phyloP scores from a whole-genome alignment of 2,329 filamentous ascomycete genomes.

The Huntiella omanensis region DNA sequence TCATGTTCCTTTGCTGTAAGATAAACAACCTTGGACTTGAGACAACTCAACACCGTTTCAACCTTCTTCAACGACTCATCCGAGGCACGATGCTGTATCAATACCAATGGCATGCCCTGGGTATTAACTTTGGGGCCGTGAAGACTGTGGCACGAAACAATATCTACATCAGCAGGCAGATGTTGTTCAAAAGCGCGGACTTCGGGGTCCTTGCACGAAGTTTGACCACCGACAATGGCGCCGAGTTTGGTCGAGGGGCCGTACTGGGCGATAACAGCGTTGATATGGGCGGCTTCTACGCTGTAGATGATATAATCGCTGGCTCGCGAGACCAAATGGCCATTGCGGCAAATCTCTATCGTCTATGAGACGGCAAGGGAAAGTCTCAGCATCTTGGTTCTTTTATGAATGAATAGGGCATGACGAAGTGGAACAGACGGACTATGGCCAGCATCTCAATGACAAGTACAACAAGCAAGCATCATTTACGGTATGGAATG shows the following conservation, averaged over 20 bases:
- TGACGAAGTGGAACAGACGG: too few relatives aligned
- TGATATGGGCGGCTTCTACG: conserved; percentile 85
- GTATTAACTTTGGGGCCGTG: conserved; percentile 85
- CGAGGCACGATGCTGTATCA: conserved; percentile 84
- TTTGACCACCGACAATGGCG: conserved; percentile 92
- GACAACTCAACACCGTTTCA: conserved; percentile 61
- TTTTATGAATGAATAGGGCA: conserved; percentile 8
- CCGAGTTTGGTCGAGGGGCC: conserved; percentile 89
- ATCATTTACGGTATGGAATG: conserved; percentile 2
- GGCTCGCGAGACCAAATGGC: conserved; percentile 82
- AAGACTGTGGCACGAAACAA: conserved; percentile 89
- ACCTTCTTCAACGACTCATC: conserved; percentile 60
- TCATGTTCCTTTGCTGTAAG: conserved; percentile 79
- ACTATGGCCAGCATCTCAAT: too few relatives aligned
- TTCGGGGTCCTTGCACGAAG: conserved; percentile 94
- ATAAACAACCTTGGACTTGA: conserved; percentile 71
- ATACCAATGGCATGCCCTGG: conserved; percentile 71
- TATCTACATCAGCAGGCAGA: conserved; percentile 73
- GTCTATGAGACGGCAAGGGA: conserved; percentile 32
- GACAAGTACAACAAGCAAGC: conserved; percentile 1
- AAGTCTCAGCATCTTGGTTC: conserved; percentile 26
- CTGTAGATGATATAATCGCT: conserved; percentile 99
- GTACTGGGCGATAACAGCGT: conserved; percentile 68
- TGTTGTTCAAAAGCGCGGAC: conserved; percentile 83
- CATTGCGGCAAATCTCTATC: conserved; percentile 81